These are phyloP conservation scores for Calonectria ilicicola DNA, from an alignment of 2,329 filamentous ascomycete species.

Conservation along the genomic window DNA sequence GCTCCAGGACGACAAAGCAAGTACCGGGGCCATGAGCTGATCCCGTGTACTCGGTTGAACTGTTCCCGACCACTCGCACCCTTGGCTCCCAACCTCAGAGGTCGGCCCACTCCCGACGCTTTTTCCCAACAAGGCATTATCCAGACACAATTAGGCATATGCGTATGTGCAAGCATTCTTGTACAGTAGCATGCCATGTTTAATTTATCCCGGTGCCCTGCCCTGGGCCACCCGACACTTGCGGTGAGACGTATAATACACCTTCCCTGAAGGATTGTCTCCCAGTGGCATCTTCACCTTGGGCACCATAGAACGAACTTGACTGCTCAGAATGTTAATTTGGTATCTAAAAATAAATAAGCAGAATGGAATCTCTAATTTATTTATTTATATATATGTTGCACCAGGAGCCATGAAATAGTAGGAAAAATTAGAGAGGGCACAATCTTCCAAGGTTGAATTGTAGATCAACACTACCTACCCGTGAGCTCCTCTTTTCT, in stretches of 20 bases:
- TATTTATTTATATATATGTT: no score
- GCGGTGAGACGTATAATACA: neutral
- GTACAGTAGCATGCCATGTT: neutral
- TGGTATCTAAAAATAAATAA: no score
- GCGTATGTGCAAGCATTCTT: neutral
- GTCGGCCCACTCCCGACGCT: constrained; percentile 1
- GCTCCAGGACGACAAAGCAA: neutral
- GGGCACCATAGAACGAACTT: no score
- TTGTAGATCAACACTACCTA: no score
- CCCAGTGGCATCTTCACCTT: no score
- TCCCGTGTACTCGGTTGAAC: neutral
- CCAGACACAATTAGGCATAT: neutral
- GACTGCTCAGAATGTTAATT: no score
- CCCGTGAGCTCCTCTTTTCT: neutral
- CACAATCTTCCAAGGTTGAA: no score
- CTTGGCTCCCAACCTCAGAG: neutral
- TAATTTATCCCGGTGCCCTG: neutral
- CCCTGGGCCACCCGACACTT: neutral
- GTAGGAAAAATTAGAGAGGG: no score
- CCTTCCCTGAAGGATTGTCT: no score
- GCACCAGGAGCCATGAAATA: no score
- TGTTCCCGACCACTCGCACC: neutral
- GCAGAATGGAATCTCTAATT: no score
- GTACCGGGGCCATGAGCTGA: constrained; percentile 4
- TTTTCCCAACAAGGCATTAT: constrained; percentile 1